These are phyloP conservation scores for Cetraspora pellucida DNA, from an alignment of 192 early-diverging fungal species.

Conservation along the genomic window DNA sequence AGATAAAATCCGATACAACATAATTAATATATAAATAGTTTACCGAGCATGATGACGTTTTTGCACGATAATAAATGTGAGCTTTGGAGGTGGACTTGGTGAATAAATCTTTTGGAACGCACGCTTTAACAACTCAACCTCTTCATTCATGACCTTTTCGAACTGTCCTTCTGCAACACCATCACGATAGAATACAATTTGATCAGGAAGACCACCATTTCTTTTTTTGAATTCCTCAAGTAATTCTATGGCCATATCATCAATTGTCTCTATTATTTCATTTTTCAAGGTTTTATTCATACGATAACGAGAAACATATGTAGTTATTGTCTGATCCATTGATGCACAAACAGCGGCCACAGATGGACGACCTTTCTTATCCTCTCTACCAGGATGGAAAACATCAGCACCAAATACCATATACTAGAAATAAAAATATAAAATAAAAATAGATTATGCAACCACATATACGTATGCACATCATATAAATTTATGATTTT, in stretches of 20 bases:
- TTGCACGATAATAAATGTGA: constrained; percentile 85
- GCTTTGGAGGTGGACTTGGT: constrained; percentile 70
- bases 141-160: constrained; percentile 7
- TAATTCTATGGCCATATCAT: constrained; percentile 61
- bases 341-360: constrained; percentile 44
- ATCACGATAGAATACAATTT: constrained; percentile 85
- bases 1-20: too few species aligned
- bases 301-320: constrained; percentile 62
- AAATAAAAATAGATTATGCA: neutral
- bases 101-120: constrained; percentile 68
- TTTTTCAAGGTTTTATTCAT: constrained; percentile 54
- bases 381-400: constrained; percentile 78
- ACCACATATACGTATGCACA: neutral
- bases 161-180: constrained; percentile 82
- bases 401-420: constrained; percentile 92
- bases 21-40: neutral
- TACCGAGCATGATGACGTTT: constrained; percentile 87
- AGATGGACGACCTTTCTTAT: constrained; percentile 28
- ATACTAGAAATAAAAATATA: constrained; percentile 47
- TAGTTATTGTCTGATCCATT: constrained; percentile 54
- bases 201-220: constrained; percentile 67
- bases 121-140: constrained; percentile 19
- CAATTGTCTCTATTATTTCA: constrained; percentile 67
- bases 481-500: constrained; percentile 62
- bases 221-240: constrained; percentile 61